Conservation (phyloP, 2,329 filamentous ascomycete species). For the Sporothrix schenckii region DNA sequence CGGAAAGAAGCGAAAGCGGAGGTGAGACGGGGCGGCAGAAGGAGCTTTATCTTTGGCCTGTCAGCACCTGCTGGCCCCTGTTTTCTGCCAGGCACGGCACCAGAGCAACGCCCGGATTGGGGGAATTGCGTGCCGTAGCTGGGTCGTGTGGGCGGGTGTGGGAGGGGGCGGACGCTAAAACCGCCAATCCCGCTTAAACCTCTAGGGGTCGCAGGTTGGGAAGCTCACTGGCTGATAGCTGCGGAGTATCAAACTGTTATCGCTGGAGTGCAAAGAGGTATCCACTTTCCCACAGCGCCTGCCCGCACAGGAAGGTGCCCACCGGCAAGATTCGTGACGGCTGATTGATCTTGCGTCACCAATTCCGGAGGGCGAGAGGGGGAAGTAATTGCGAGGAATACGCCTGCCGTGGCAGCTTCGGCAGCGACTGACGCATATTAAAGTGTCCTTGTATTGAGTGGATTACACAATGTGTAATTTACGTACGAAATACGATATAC, state of each 20-base stretch:
- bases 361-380: not conserved
- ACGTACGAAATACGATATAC: not conserved
- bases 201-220: constrained; percentile 12
- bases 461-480: not conserved
- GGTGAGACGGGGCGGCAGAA: not conserved
- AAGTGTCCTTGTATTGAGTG: not conserved
- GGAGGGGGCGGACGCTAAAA: constrained; percentile 7
- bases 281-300: not conserved
- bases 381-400: not conserved
- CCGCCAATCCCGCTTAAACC: constrained; percentile 2
- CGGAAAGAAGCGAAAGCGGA: not conserved
- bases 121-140: not conserved
- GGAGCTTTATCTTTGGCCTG: constrained; percentile 15
- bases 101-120: constrained; percentile 20
- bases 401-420: not conserved
- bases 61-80: not conserved
- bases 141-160: not conserved
- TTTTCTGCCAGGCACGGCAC: constrained; percentile 14
- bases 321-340: constrained; percentile 15
- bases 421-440: constrained; percentile 2
- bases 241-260: not conserved
- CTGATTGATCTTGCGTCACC: constrained; percentile 6
- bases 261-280: not conserved
- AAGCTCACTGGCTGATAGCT: constrained; percentile 11
- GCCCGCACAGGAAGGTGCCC: constrained; percentile 10